Conservation (phyloP, 1,284 basidiomycete genomes). For the Cystobasidium sp. region DNA sequence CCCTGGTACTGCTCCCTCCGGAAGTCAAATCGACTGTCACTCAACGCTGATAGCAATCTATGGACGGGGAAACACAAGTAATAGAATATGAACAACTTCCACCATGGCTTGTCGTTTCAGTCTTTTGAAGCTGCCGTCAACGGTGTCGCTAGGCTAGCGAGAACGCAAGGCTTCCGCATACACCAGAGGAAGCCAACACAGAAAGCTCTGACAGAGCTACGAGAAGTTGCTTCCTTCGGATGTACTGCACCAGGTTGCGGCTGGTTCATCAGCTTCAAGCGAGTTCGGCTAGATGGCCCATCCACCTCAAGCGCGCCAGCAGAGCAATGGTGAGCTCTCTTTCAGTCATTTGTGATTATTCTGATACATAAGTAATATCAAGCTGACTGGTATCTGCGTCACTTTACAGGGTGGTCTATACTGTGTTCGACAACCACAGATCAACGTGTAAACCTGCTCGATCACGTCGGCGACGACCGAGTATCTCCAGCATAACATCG, state of each 20-base stretch:
- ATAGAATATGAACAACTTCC: not conserved
- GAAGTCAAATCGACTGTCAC: no score
- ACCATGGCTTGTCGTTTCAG: not conserved
- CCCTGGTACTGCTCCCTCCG: no score
- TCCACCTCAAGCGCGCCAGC: constrained; percentile 19
- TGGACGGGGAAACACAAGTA: not conserved
- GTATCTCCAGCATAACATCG: constrained; percentile 31
- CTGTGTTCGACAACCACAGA: constrained; percentile 30
- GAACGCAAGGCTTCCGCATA: constrained; percentile 34
- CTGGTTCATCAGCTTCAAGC: constrained; percentile 15
- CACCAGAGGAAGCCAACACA: constrained; percentile 18
- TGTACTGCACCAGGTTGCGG: constrained; percentile 27
- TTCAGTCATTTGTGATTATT: not conserved
- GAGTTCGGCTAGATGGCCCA: not conserved
- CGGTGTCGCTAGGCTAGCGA: constrained; percentile 17
- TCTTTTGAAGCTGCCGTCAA: constrained; percentile 22
- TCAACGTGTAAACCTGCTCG: constrained; percentile 22
- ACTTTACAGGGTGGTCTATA: constrained; percentile 28
- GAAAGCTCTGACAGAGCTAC: constrained; percentile 8
- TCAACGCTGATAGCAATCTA: no score
- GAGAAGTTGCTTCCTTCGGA: constrained; percentile 14
- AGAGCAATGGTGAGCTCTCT: constrained; percentile 3
- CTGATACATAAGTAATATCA: not conserved
- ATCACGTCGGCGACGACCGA: constrained; percentile 19
- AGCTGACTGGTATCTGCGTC: not conserved